Evolutionary conservation across 2,329 filamentous ascomycete genomes (phyloP), one percentile per base, ranked within the genome.

Genomic region (Ophiostoma ulmi): DNA sequence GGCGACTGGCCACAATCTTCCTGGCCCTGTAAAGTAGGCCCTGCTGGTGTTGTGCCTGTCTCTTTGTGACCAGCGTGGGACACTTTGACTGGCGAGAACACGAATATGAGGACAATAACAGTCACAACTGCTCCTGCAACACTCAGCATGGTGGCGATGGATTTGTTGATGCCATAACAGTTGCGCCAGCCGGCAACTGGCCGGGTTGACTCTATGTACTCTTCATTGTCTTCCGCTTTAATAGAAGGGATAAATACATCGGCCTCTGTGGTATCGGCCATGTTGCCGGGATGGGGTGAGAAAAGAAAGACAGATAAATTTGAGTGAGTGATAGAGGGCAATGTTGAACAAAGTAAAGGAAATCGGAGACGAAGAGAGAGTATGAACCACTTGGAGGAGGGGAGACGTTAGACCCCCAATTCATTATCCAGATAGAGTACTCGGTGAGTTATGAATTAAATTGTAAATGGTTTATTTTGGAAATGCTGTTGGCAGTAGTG

Each of bases 1-100:
- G 68, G 68, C 8, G 72, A 69, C 2, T 66, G 55, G 22, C 72
- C 72, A 41, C 70, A 73, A 17, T 17, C 61, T 17, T 68, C 67
- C 17, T 35, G 41, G 17, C 41, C 63, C 36, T 65, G 63, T 0
- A 58, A 22, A 26, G 2, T 58, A 11, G 52, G 8, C n/a, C n/a
- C 52, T 13, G 20, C 17, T 13, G n/a, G 10, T 26, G 8, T 17
- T 22, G n/a, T 58, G 22, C n/a, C 11, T 3, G n/a, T 58, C n/a
- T 58, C 52, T 58, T 58, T 26, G 52, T 58, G 52, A 3, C 52
- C 52, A 3, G 26, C 3, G 52, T 58, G 52, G 1, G 52, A 58
- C 11, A 58, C 13, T 26, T 58, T 26, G 8, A 58, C 52, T 1
- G 52, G 52, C 22, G 52, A 58, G 17, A 58, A 58, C 22, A 58